phyloP scores from a whole-genome alignment of 2,329 filamentous ascomycete genomes.

The Diaporthe sp. region DNA sequence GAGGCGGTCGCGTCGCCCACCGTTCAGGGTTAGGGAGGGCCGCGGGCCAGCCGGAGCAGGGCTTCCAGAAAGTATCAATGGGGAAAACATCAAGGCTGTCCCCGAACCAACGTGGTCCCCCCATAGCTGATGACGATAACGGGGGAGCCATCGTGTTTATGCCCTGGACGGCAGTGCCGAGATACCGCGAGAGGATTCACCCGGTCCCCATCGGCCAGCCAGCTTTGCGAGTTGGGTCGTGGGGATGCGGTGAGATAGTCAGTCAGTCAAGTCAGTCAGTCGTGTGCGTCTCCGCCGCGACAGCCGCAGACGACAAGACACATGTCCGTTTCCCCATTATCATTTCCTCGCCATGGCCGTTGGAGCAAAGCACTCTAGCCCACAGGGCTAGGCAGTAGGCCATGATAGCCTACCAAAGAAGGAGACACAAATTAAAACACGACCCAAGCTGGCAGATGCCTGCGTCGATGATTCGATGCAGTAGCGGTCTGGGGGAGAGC shows the following conservation, averaged over 20 bases:
- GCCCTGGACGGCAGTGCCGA: constrained; percentile 19
- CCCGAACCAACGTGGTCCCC: constrained; percentile 1
- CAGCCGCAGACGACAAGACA: constrained; percentile 11
- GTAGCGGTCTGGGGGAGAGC: constrained; percentile 11
- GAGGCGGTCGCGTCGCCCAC: constrained; percentile 14
- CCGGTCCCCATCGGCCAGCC: constrained; percentile 8
- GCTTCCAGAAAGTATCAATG: constrained; percentile 19
- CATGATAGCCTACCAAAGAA: constrained; percentile 2
- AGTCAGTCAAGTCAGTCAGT: neutral
- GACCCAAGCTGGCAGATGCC: neutral
- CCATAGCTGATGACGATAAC: neutral
- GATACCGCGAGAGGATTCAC: neutral
- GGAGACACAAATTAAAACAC: neutral
- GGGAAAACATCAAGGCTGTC: neutral
- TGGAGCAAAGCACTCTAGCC: neutral
- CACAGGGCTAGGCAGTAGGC: neutral
- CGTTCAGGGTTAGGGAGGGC: constrained; percentile 18
- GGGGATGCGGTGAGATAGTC: constrained; percentile 21
- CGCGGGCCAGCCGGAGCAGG: constrained; percentile 20
- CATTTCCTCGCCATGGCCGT: neutral
- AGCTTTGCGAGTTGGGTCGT: neutral
- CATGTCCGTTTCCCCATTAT: constrained; percentile 4
- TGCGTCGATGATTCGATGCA: constrained; percentile 15
- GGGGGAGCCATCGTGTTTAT: neutral
- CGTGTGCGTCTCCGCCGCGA: constrained; percentile 5